Percentiles rank a stretch among this genome's conserved stretches.
Evolutionary conservation across 177 flowering plant genomes (phyloP).

Genomic region (Vitis hybrid): DNA sequence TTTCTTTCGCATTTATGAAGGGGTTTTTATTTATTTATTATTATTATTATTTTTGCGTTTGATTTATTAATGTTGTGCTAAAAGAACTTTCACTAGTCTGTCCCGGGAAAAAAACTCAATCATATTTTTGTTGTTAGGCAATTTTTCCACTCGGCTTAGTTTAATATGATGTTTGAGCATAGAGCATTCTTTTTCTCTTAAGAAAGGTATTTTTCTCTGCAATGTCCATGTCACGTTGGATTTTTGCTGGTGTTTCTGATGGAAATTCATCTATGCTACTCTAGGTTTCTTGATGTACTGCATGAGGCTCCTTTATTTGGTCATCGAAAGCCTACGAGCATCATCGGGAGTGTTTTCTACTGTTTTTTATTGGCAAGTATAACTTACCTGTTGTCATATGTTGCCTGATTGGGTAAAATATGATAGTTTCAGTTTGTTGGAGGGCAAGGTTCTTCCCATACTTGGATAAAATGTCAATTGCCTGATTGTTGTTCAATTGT

Average conservation of each 20-base stretch:
- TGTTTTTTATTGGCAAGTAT: conserved; percentile 79
- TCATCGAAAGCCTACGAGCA: conserved; percentile 65
- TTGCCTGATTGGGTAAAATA: background rate
- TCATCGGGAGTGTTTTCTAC: conserved; percentile 66
- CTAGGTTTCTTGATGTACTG: conserved; percentile 83
- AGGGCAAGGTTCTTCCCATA: background rate
- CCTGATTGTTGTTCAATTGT: conserved; percentile 26
- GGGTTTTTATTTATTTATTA: too few relatives aligned
- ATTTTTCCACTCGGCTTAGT: too few relatives aligned
- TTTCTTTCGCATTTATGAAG: too few relatives aligned
- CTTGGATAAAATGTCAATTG: too few relatives aligned
- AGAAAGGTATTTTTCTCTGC: background rate
- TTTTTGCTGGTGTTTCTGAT: conserved; percentile 1
- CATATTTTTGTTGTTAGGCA: too few relatives aligned
- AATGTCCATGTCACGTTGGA: background rate
- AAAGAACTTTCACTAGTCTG: too few relatives aligned
- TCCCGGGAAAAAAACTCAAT: too few relatives aligned
- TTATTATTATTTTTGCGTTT: too few relatives aligned
- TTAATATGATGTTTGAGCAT: too few relatives aligned
- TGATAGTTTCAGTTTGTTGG: background rate
- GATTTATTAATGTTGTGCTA: too few relatives aligned
- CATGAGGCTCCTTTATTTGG: conserved; percentile 89
- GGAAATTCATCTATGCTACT: conserved; percentile 4
- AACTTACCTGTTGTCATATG: background rate
- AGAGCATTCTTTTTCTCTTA: too few relatives aligned